Evolutionary conservation across 306 rosid genomes (phyloP), one percentile per base, ranked within the genome.

Genomic region (Mucuna pruriens): DNA sequence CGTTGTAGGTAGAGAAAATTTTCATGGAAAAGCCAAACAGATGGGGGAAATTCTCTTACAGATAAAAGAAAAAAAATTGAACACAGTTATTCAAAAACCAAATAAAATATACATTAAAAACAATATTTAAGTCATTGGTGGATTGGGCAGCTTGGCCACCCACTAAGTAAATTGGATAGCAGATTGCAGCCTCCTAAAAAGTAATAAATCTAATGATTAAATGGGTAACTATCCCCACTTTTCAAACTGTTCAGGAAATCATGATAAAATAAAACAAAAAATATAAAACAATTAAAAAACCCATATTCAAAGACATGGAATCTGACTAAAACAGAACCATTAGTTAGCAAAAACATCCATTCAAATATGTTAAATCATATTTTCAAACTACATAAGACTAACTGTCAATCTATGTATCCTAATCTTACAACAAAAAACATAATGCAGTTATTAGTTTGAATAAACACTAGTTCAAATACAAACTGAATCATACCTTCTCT

Each of bases 401-500:
- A 26, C 52, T 48, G 70, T 49, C 6, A 45, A 17, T 7, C 29
- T 40, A 49, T 16, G 80, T 16, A 78, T 39, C 69, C 74, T 36
- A 65, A 58, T 80, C 55, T 48, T 39, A 49, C 55, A 61, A 44
- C 7, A 20, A 71, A 42, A 42, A 44, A 38, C 12, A 19, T 38
- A 44, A 77, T 9, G 23, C 19, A 54, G 25, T 70, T 25, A 52
- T 3, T 19, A 54, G 23, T 52, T 52, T 31, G 29, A 49, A 74
- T 9, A 82, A 61, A 54, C 55, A 55, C 22, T 9, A 51, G 57
- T 70, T 79, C 55, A 68, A 31, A 25, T 36, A 38, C 46, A 55
- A 55, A 76, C 19, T 26, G 46, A 40, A 71, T 10, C 17, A 64
- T 77, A 95, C 99, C 98, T 95, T 89, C 99, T 93, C 86, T 95